Conservation (phyloP, 2,329 filamentous ascomycete genomes). For the Alternaria gansuensis region DNA sequence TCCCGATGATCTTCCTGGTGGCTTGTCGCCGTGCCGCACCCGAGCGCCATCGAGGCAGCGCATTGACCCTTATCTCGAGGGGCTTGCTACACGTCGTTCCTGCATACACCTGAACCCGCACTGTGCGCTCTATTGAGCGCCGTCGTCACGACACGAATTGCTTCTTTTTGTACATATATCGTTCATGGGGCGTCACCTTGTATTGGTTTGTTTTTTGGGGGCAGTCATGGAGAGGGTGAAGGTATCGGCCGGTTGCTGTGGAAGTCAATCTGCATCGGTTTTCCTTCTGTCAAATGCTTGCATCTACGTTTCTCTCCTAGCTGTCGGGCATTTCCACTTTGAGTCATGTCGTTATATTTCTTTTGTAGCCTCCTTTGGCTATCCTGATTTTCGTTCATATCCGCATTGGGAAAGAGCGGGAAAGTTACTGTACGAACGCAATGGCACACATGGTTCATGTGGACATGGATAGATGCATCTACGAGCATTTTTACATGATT, state of each 20-base stretch:
- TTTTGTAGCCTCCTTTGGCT: slow-evolving; percentile 29
- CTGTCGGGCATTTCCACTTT: slow-evolving; percentile 10
- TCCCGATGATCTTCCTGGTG: slow-evolving; percentile 25
- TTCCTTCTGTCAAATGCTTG: slow-evolving; percentile 24
- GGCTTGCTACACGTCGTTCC: slow-evolving; percentile 16
- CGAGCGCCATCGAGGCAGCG: slow-evolving; percentile 23
- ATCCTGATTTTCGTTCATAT: slow-evolving; percentile 27
- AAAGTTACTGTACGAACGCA: slow-evolving; percentile 19
- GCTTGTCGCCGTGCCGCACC: slow-evolving; percentile 28
- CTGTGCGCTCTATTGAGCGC: slow-evolving; percentile 22
- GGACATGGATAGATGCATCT: slow-evolving; percentile 20
- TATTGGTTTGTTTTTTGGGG: slow-evolving; percentile 22
- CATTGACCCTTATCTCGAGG: slow-evolving; percentile 26
- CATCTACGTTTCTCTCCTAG: slow-evolving; percentile 11
- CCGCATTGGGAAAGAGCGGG: slow-evolving; percentile 30
- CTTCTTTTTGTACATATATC: slow-evolving; percentile 43
- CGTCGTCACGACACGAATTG: slow-evolving; percentile 20
- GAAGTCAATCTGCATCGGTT: slow-evolving; percentile 26
- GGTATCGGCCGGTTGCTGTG: slow-evolving; percentile 21
- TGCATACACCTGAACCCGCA: slow-evolving; percentile 22
- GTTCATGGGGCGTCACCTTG: slow-evolving; percentile 28
- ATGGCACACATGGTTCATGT: slow-evolving; percentile 21
- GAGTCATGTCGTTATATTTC: slow-evolving; percentile 21
- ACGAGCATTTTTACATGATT: slow-evolving; percentile 31
- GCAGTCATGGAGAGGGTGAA: slow-evolving; percentile 25